Percentiles rank a stretch among this genome's conserved stretches.
phyloP scores from a whole-genome alignment of 169 alveolate species.

The Eimeria sp. region DNA sequence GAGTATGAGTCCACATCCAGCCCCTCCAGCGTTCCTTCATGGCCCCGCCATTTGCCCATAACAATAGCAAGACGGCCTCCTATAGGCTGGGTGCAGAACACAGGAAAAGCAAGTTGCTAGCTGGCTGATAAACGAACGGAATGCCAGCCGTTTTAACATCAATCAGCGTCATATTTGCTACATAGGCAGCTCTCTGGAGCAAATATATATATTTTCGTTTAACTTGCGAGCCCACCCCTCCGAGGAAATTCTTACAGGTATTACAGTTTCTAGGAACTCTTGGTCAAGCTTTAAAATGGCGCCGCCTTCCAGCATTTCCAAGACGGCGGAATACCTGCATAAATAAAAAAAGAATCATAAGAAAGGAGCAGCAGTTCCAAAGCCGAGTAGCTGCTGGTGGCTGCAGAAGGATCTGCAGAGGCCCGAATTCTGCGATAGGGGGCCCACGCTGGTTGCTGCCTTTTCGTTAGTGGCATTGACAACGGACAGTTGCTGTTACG shows the following conservation, averaged over 20 bases:
- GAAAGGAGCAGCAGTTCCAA: neutral
- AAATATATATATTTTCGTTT: neutral
- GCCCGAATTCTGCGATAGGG: neutral
- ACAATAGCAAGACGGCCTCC: conserved; percentile 78
- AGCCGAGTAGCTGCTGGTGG: neutral
- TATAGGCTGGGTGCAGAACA: conserved; percentile 38
- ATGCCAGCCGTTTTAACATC: neutral
- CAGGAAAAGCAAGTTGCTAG: neutral
- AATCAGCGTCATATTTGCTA: neutral
- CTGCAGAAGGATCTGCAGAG: neutral
- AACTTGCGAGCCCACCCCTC: neutral
- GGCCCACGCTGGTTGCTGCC: neutral
- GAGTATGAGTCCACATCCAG: conserved; percentile 54
- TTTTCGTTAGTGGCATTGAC: neutral
- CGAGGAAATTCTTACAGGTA: conserved; percentile 42
- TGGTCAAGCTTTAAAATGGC: conserved; percentile 78
- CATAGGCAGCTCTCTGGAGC: neutral
- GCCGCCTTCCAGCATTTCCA: conserved; percentile 77
- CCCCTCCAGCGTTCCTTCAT: conserved; percentile 72
- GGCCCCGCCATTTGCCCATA: conserved; percentile 75
- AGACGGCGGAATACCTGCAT: conserved; percentile 57
- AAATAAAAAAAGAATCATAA: neutral
- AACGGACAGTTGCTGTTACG: neutral
- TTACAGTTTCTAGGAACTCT: conserved; percentile 76
- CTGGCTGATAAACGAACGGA: neutral